Percentiles rank a stretch among this genome's conserved stretches.
Conservation (phyloP, 2,329 filamentous ascomycete species). For the Aureobasidium leucospermi region DNA sequence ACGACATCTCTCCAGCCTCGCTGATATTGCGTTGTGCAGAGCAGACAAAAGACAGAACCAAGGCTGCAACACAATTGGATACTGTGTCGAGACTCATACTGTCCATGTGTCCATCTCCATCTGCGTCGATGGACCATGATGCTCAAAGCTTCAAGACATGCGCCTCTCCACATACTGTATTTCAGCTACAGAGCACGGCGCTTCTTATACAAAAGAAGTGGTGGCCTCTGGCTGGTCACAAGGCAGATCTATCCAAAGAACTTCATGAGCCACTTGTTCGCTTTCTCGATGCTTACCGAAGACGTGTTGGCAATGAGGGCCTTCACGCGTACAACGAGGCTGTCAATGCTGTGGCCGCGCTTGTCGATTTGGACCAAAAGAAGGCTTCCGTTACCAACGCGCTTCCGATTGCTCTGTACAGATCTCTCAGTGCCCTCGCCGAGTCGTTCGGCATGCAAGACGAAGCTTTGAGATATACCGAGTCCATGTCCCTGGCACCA, state of each 20-base stretch:
- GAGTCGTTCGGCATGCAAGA: slow-evolving; percentile 1
- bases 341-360: background rate
- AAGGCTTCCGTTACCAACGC: background rate
- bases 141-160: slow-evolving; percentile 49
- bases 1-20: slow-evolving; percentile 50
- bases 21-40: slow-evolving; percentile 46
- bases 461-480: background rate
- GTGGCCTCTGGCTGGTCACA: slow-evolving; percentile 57
- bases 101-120: slow-evolving; percentile 60
- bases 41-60: slow-evolving; percentile 43
- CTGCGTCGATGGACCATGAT: slow-evolving; percentile 52
- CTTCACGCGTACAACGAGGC: background rate
- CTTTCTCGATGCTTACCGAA: slow-evolving; percentile 53
- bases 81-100: slow-evolving; percentile 58
- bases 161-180: slow-evolving; percentile 49
- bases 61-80: slow-evolving; percentile 59
- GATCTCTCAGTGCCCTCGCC: background rate
- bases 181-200: slow-evolving; percentile 58
- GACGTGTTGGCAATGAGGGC: background rate
- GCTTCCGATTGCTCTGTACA: background rate
- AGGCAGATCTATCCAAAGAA: slow-evolving; percentile 55
- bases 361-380: background rate
- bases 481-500: background rate
- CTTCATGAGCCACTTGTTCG: slow-evolving; percentile 57
- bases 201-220: slow-evolving; percentile 55